phyloP scores from a whole-genome alignment of 805 yeast genomes.

The Saccharomyces kudriavzevii region DNA sequence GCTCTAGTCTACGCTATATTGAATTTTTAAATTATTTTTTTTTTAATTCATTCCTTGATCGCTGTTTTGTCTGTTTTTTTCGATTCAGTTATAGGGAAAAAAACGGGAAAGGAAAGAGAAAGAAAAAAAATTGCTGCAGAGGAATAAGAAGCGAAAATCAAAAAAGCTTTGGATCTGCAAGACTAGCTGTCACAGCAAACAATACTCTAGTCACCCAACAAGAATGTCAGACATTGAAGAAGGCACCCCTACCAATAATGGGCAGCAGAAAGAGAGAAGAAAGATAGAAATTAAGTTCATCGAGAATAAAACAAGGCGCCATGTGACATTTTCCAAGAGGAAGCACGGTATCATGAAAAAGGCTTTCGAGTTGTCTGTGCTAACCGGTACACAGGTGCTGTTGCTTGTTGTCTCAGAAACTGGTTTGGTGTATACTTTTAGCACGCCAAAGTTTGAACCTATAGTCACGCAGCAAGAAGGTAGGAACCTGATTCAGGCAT shows the following conservation, averaged over 20 bases:
- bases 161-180: neutral
- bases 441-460: constrained; percentile 98
- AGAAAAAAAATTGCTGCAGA: neutral
- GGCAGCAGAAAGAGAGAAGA: constrained; percentile 51
- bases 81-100: neutral
- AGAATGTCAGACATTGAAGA: neutral
- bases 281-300: constrained; percentile 95
- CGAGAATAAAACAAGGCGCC: constrained; percentile 95
- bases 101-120: neutral
- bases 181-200: neutral
- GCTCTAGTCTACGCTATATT: neutral
- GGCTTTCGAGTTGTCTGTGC: constrained; percentile 94
- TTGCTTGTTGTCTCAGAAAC: constrained; percentile 93
- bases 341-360: constrained; percentile 99
- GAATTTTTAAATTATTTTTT: neutral
- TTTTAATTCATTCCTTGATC: neutral
- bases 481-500: constrained; percentile 91
- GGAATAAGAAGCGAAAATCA: neutral
- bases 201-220: neutral
- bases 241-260: neutral
- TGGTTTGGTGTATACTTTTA: constrained; percentile 96
- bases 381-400: constrained; percentile 95
- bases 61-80: neutral
- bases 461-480: constrained; percentile 96
- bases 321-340: constrained; percentile 94